These are phyloP conservation scores for Coprinopsis sp. DNA, from an alignment of 768 basidiomycete species.

Conservation along the genomic window DNA sequence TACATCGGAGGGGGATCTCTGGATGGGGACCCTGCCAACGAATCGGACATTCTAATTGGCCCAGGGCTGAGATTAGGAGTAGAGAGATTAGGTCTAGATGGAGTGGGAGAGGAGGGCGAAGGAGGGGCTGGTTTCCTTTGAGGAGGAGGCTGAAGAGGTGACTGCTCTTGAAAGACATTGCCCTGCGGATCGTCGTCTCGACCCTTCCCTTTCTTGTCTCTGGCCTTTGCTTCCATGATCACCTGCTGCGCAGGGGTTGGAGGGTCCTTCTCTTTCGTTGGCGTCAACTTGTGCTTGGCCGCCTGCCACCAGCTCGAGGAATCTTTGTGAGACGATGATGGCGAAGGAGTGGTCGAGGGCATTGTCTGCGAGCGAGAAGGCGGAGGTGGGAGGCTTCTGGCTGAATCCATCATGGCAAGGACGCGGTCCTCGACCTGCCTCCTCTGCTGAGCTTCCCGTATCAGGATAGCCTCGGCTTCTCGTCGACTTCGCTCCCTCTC, in stretches of 20 bases:
- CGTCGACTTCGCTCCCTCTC: conserved; percentile 72
- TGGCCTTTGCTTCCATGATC: conserved; percentile 66
- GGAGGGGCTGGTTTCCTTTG: conserved; percentile 44
- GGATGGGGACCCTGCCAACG: conserved; percentile 42
- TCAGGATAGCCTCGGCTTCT: conserved; percentile 76
- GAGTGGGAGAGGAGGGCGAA: conserved; percentile 63
- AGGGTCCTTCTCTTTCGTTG: conserved; percentile 64
- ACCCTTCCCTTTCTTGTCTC: conserved; percentile 49
- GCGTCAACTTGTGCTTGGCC: conserved; percentile 72
- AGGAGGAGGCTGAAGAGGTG: conserved; percentile 44
- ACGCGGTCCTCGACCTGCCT: conserved; percentile 69
- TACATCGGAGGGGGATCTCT: conserved; percentile 67
- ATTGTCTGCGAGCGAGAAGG: conserved; percentile 57
- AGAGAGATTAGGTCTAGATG: conserved; percentile 45
- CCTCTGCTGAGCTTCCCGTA: conserved; percentile 64
- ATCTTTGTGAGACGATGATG: conserved; percentile 63
- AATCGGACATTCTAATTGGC: conserved; percentile 50
- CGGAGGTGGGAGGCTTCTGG: conserved; percentile 48
- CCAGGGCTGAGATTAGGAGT: conserved; percentile 60
- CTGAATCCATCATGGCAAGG: conserved; percentile 62
- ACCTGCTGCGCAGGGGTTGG: conserved; percentile 77
- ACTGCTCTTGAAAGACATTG: conserved; percentile 38
- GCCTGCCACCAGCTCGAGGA: conserved; percentile 63
- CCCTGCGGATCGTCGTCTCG: conserved; percentile 24
- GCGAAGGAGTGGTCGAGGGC: conserved; percentile 63